phyloP scores from a whole-genome alignment of 257 asterid genomes.

The Gynochthodes officinalis region DNA sequence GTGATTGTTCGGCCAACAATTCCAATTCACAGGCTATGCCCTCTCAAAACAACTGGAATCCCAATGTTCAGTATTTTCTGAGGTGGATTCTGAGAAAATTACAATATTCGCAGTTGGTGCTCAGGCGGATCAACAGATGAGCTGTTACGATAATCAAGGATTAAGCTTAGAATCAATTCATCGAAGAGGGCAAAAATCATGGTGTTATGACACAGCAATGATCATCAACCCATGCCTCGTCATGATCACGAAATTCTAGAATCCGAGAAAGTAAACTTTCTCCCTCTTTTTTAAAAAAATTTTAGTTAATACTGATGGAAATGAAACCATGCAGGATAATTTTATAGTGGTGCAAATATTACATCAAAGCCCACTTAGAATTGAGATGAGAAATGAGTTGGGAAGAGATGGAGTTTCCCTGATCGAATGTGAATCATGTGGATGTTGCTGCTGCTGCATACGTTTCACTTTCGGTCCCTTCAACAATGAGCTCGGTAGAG shows the following conservation, averaged over 20 bases:
- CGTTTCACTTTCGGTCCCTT: neutral
- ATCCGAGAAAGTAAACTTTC: neutral
- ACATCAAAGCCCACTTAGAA: neutral
- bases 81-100: neutral
- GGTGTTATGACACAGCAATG: neutral
- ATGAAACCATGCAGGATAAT: neutral
- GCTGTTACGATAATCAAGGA: neutral
- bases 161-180: neutral
- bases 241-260: neutral
- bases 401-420: neutral
- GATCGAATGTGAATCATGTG: neutral
- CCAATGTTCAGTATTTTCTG: constrained; percentile 1
- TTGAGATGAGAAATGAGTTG: neutral
- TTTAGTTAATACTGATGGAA: too few species aligned
- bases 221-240: neutral
- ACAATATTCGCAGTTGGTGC: neutral
- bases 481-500: neutral
- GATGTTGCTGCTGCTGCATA: neutral
- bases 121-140: neutral
- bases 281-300: too few species aligned
- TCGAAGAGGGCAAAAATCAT: neutral
- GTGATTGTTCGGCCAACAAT: neutral
- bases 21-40: neutral
- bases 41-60: constrained; percentile 5
- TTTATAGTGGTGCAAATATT: neutral